Base-by-base conservation (phyloP, 139 green algal species). In the Chlorella sp. region DNA sequence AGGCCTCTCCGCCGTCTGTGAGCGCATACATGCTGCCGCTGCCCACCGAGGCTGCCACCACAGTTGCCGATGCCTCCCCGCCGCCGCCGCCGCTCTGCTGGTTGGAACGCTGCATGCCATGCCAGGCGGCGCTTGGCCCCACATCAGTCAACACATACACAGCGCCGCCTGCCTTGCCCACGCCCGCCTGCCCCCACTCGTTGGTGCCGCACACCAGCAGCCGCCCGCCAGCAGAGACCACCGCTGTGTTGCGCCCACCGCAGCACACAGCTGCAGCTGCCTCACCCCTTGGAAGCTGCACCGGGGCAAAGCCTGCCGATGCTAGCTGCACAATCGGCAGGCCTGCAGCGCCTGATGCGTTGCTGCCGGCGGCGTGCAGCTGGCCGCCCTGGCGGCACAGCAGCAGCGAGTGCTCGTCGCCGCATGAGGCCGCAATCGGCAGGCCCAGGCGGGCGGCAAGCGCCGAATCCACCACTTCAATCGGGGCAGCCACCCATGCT, bases 181-280 rank as follows among this genome's bases (percentile, higher is more conserved):
- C 15, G 5, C 77, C 86, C 4, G 40, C 64, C 86, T 86, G 60
- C 9, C 86, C 86, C 3, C 19, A 57, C 36, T 78, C 36, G 30
- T 90, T 90, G 60, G 21, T 9, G 57, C 86, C 86, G 28, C 86
- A 90, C 34, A 90, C 86, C 76, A 90, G 36, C 60, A 90, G 76
- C 26, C 76, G 22, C 3, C 77, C 76, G 15, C 36, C 12, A 7
- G 24, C 36, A 30, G 86, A 81, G 28, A 81, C 68, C 1, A 68
- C 84, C 15, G 84, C 84, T 18, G 66, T 88, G 68, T 80, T 88
- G 66, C 39, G 39, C 39, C 66, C 68, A 40, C 84, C 84, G 26
- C 39, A 42, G 39, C 28, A 30, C 7, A 81, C 30, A 9, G 40
- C 39, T 11, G 39, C 66, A 3, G 30, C 84, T 32, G 14, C 39